Conservation (phyloP, 2,329 filamentous ascomycete genomes). For the Ambrosiella cleistominuta region DNA sequence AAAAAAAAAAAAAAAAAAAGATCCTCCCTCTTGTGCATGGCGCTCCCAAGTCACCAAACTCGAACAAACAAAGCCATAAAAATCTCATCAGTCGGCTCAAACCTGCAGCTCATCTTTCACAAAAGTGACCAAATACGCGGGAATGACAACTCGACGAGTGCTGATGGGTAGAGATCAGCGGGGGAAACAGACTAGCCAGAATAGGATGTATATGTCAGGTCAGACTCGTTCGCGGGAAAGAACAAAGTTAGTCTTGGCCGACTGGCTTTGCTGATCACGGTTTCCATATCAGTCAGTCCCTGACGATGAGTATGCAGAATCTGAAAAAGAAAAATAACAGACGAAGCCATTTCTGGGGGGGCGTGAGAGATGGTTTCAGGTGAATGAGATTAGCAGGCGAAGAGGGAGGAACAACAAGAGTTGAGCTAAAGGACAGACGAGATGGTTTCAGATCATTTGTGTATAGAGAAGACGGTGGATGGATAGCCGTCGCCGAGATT, state of each 20-base stretch:
- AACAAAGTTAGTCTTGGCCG: neutral
- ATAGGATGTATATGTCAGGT: neutral
- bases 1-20: neutral
- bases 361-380: neutral
- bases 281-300: neutral
- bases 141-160: neutral
- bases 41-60: neutral
- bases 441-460: neutral
- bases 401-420: neutral
- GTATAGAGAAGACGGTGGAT: neutral
- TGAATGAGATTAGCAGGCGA: neutral
- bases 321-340: neutral
- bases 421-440: neutral
- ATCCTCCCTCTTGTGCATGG: neutral
- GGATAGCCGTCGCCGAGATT: neutral
- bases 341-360: neutral
- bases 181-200: neutral
- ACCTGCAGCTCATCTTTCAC: neutral
- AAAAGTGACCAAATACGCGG: neutral
- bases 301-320: neutral
- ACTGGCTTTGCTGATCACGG: neutral
- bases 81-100: no score
- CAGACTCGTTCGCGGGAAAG: neutral
- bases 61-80: no score
- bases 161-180: neutral